Evolutionary conservation across 257 asterid genomes (phyloP).

Genomic region (Scutellaria barbata): DNA sequence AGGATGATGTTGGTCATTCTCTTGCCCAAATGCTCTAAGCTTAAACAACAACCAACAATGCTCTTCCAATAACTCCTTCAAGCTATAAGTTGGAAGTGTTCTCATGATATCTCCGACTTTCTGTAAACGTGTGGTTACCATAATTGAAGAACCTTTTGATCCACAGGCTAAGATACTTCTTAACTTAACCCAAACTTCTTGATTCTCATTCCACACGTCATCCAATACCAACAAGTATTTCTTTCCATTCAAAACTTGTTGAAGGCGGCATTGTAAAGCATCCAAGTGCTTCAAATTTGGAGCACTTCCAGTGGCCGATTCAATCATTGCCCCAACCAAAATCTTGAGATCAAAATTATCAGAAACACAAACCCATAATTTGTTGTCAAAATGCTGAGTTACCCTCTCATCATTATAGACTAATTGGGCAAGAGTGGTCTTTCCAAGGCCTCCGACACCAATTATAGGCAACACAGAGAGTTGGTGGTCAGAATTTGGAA

Average conservation of each 20-base stretch:
- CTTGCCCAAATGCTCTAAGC: background rate
- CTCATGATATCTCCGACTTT: conserved; percentile 19
- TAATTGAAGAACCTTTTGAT: background rate
- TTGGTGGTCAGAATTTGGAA: background rate
- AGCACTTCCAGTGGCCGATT: background rate
- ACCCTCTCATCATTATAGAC: background rate
- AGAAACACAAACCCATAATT: conserved; percentile 3
- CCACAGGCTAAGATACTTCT: background rate
- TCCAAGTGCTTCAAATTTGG: background rate
- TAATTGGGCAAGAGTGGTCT: background rate
- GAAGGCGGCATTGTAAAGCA: background rate
- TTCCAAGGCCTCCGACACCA: conserved; percentile 5
- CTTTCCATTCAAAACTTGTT: background rate
- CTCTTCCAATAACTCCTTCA: background rate
- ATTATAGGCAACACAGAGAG: conserved; percentile 10
- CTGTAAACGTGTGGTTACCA: background rate
- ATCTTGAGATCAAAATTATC: background rate
- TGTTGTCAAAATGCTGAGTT: background rate
- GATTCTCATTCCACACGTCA: conserved; percentile 36
- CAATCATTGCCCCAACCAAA: background rate
- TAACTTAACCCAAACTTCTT: background rate
- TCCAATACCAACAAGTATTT: background rate
- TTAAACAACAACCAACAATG: background rate
- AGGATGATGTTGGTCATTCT: background rate
- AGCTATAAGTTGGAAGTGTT: conserved; percentile 16